Evolutionary conservation across 768 basidiomycete genomes (phyloP).

Genomic region (Aureoboletus auriporus): DNA sequence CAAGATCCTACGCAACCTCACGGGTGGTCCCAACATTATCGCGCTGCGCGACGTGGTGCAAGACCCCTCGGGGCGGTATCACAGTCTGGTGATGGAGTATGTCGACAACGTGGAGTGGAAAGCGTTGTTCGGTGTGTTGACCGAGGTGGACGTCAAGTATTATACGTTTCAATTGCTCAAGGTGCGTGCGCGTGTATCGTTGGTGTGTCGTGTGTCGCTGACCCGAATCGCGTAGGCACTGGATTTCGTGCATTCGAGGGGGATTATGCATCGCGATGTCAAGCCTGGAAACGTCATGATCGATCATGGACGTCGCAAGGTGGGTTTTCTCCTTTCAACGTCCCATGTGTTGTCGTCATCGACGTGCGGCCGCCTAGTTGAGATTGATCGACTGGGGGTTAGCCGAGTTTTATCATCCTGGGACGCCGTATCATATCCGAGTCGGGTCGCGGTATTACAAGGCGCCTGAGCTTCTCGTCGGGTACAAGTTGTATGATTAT

Average conservation of each 20-base stretch:
- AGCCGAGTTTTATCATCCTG: constrained; percentile 73
- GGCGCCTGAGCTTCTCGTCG: constrained; percentile 67
- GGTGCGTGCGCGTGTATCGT: constrained; percentile 18
- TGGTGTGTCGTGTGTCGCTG: neutral
- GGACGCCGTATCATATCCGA: constrained; percentile 66
- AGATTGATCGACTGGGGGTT: constrained; percentile 73
- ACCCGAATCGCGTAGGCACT: constrained; percentile 37
- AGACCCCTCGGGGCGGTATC: constrained; percentile 57
- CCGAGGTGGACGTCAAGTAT: constrained; percentile 62
- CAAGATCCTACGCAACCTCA: constrained; percentile 66
- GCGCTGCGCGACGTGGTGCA: constrained; percentile 63
- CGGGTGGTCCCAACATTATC: constrained; percentile 69
- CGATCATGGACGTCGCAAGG: constrained; percentile 57
- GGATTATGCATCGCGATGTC: constrained; percentile 69
- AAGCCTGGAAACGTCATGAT: constrained; percentile 76
- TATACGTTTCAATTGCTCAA: constrained; percentile 66
- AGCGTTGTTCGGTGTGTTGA: constrained; percentile 50
- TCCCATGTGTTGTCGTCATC: neutral
- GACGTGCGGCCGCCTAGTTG: constrained; percentile 30
- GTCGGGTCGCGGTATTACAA: constrained; percentile 74
- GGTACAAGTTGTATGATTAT: constrained; percentile 71
- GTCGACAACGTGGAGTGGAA: constrained; percentile 70
- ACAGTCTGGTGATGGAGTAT: constrained; percentile 65
- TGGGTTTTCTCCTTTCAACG: constrained; percentile 26
- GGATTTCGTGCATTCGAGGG: constrained; percentile 67